Conservation (phyloP, 2,329 filamentous ascomycete species). For the Botrytis byssoidea region DNA sequence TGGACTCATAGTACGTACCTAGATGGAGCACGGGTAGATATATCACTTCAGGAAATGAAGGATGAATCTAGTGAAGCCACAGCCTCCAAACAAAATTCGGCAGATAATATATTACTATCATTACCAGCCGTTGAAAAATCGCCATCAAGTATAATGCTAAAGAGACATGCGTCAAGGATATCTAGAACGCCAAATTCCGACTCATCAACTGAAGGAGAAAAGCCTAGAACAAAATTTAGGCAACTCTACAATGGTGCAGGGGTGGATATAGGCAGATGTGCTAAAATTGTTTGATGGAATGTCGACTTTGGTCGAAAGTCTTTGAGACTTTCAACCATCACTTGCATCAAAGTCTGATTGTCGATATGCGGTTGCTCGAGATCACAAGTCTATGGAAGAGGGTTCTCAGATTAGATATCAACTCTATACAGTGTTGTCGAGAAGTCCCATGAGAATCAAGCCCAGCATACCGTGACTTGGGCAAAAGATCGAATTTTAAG, state of each 20-base stretch:
- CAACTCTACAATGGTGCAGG: constrained; percentile 29
- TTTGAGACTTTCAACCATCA: constrained; percentile 21
- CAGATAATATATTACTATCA: constrained; percentile 46
- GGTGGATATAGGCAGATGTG: constrained; percentile 34
- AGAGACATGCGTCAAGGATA: constrained; percentile 54
- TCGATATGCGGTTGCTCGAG: not conserved
- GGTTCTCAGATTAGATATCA: not conserved
- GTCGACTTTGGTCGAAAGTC: not conserved
- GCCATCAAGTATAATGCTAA: constrained; percentile 40
- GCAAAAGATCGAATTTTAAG: not conserved
- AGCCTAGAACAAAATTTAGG: constrained; percentile 33
- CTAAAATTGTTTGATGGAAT: constrained; percentile 34
- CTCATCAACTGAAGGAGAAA: constrained; percentile 39
- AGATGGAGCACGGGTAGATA: constrained; percentile 41
- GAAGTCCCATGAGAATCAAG: not conserved
- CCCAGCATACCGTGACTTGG: not conserved
- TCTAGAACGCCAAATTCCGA: constrained; percentile 49
- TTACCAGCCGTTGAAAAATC: constrained; percentile 19
- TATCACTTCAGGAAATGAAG: not conserved
- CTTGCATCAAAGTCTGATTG: not conserved
- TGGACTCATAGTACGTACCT: constrained; percentile 54
- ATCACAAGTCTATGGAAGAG: not conserved
- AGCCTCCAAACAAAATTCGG: constrained; percentile 37
- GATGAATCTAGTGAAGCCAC: not conserved
- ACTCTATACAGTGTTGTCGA: not conserved